Conservation (phyloP, 2,329 filamentous ascomycete genomes). For the Aspergillus versicolor region DNA sequence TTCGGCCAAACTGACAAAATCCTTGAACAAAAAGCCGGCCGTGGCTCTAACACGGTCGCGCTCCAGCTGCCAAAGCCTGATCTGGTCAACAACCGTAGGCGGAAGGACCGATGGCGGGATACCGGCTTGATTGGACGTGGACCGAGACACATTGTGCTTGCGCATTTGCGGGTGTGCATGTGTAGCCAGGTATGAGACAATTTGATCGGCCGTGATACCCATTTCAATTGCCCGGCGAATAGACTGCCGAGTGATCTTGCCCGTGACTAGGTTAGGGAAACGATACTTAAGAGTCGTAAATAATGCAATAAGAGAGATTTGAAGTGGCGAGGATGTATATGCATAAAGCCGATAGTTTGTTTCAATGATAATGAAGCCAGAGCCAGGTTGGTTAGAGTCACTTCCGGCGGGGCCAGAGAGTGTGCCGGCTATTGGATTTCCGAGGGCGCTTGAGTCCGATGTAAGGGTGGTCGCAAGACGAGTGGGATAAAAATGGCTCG, state of each 20-base stretch:
- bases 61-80: constrained; percentile 95
- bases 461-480: constrained; percentile 92
- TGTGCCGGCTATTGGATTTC: constrained; percentile 68
- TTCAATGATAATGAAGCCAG: constrained; percentile 89
- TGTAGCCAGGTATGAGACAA: constrained; percentile 86
- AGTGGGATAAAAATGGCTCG: constrained; percentile 75
- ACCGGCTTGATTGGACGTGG: constrained; percentile 39
- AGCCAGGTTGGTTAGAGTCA: constrained; percentile 33
- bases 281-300: constrained; percentile 86
- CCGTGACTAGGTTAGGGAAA: constrained; percentile 91
- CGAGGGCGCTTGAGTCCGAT: constrained; percentile 68
- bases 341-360: constrained; percentile 98
- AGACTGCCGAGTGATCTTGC: constrained; percentile 83
- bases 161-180: constrained; percentile 96
- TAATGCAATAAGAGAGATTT: constrained; percentile 89
- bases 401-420: constrained; percentile 41
- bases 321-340: constrained; percentile 89
- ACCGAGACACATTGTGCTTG: constrained; percentile 50
- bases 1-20: constrained; percentile 72
- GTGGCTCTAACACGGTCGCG: constrained; percentile 89
- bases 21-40: constrained; percentile 82
- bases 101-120: constrained; percentile 68
- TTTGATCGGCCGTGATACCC: constrained; percentile 93
- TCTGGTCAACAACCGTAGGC: constrained; percentile 95
- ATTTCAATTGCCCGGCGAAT: constrained; percentile 82